phyloP scores from a whole-genome alignment of 2,329 filamentous ascomycete species.

The Fusarium musae region DNA sequence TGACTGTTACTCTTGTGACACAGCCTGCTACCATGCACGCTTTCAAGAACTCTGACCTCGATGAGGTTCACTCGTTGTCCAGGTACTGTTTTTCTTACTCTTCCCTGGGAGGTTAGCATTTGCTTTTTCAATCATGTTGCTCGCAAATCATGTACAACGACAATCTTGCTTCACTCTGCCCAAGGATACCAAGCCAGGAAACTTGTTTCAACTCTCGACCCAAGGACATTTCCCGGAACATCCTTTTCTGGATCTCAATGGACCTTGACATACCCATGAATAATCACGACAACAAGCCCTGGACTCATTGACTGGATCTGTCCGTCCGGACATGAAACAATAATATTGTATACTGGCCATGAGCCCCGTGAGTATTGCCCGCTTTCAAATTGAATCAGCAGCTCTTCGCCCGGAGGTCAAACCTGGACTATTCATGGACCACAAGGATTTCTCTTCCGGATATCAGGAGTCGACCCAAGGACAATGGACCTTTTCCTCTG shows the following conservation, averaged over 20 bases:
- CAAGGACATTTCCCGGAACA: slow-evolving; percentile 32
- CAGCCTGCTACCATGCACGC: slow-evolving; percentile 63
- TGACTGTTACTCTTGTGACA: slow-evolving; percentile 61
- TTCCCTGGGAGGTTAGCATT: slow-evolving; percentile 56
- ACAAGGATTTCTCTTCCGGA: slow-evolving; percentile 32
- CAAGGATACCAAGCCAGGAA: slow-evolving; percentile 38
- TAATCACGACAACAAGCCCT: slow-evolving; percentile 5
- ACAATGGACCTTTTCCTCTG: slow-evolving; percentile 8
- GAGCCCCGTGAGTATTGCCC: slow-evolving; percentile 55
- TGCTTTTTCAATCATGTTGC: slow-evolving; percentile 47
- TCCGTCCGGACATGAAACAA: slow-evolving; percentile 49
- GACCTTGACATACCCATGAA: slow-evolving; percentile 6
- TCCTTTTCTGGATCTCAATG: slow-evolving; percentile 13
- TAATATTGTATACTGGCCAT: slow-evolving; percentile 38
- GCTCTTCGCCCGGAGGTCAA: slow-evolving; percentile 37
- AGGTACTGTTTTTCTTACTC: slow-evolving; percentile 68
- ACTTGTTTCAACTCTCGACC: slow-evolving; percentile 7
- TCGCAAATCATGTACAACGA: slow-evolving; percentile 45
- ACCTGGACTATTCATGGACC: slow-evolving; percentile 35
- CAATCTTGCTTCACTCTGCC: slow-evolving; percentile 40
- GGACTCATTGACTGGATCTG: slow-evolving; percentile 42
- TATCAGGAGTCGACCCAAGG: slow-evolving; percentile 38
- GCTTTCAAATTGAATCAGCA: slow-evolving; percentile 40
- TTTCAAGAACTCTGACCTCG: slow-evolving; percentile 65
- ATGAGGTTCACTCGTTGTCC: slow-evolving; percentile 69